A percentile compares a stretch with the other conserved stretches of the same genome.
Evolutionary conservation across 176 grass and related monocot genomes (phyloP).

Genomic region (Carex kokanica): DNA sequence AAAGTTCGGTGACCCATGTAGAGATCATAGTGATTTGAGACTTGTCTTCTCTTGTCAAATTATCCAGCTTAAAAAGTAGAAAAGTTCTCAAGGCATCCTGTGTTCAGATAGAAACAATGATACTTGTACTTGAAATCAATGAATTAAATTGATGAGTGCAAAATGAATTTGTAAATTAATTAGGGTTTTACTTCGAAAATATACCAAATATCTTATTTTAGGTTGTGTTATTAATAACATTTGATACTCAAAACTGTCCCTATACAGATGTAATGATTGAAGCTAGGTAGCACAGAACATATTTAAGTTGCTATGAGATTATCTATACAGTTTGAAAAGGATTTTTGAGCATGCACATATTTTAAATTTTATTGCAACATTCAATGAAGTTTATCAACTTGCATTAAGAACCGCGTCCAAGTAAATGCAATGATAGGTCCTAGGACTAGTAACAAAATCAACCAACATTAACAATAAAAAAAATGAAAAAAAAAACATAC

Average conservation of each 20-base stretch:
- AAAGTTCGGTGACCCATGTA: slow-evolving; percentile 90
- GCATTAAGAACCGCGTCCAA: background rate
- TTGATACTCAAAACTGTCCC: no score
- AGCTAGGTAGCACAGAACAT: slow-evolving; percentile 20
- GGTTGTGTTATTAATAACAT: no score
- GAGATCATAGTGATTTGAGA: slow-evolving; percentile 98
- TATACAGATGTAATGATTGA: background rate
- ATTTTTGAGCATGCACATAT: background rate
- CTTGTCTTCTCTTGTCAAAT: slow-evolving; percentile 90
- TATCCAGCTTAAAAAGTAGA: slow-evolving; percentile 83
- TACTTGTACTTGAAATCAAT: slow-evolving; percentile 28
- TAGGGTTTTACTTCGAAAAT: no score
- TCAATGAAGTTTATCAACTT: background rate
- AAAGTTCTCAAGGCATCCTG: slow-evolving; percentile 95
- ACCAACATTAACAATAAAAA: background rate
- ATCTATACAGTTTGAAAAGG: slow-evolving; percentile 3
- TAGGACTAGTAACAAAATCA: background rate
- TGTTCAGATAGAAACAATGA: slow-evolving; percentile 16
- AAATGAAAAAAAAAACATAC: background rate
- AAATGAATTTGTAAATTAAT: no score
- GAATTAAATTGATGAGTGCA: background rate
- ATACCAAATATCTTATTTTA: no score
- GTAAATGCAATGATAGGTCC: background rate
- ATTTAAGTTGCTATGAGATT: slow-evolving; percentile 22
- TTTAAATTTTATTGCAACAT: slow-evolving; percentile 22